Evolutionary conservation across 345 rosid genomes (phyloP).

Genomic region (Eutrema heterophyllum): DNA sequence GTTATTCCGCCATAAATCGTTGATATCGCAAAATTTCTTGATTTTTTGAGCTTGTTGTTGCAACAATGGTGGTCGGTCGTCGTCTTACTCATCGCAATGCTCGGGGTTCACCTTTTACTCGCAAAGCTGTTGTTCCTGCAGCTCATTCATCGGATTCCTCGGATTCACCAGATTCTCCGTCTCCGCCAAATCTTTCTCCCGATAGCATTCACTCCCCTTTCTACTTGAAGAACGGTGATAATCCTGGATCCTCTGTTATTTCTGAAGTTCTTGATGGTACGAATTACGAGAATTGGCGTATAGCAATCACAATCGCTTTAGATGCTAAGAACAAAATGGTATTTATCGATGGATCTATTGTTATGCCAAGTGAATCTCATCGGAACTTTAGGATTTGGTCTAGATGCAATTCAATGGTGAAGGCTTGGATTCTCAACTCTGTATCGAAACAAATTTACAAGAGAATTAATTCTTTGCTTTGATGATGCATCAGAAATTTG

Average conservation of each 20-base stretch:
- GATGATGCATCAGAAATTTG: neutral
- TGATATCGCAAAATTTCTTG: too few species aligned
- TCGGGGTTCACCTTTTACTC: too few species aligned
- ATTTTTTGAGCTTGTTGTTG: too few species aligned
- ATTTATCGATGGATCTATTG: neutral
- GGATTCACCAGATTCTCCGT: too few species aligned
- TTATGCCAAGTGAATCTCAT: neutral
- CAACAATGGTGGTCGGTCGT: too few species aligned
- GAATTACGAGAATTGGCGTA: neutral
- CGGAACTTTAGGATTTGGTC: neutral
- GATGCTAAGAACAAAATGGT: neutral
- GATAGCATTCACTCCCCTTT: neutral
- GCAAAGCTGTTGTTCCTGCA: accelerated
- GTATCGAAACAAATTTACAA: neutral
- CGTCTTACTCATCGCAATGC: too few species aligned
- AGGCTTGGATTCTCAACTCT: neutral
- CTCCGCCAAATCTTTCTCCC: too few species aligned
- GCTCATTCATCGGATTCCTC: too few species aligned
- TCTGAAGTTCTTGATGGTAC: neutral
- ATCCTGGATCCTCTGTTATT: neutral
- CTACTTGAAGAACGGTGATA: neutral
- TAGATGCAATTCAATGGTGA: neutral
- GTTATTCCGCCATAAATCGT: too few species aligned
- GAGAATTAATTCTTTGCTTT: neutral
- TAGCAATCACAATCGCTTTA: neutral